phyloP scores from a whole-genome alignment of 768 basidiomycete genomes.

The Pleurotus cornucopiae region DNA sequence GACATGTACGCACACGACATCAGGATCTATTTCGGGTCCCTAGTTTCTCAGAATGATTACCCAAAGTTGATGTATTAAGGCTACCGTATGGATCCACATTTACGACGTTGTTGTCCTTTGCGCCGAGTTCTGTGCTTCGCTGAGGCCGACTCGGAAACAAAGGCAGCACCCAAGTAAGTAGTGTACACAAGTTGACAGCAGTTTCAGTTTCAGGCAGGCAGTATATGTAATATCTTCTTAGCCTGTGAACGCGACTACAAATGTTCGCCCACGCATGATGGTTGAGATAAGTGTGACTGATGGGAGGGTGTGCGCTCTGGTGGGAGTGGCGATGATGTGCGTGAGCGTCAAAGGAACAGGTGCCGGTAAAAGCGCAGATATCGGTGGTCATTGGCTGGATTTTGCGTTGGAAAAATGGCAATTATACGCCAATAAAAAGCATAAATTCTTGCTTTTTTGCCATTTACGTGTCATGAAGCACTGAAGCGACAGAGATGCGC shows the following conservation, averaged over 20 bases:
- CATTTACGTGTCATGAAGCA: not conserved
- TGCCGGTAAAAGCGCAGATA: not conserved
- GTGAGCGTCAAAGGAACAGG: not conserved
- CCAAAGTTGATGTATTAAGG: not conserved
- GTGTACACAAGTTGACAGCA: too few relatives aligned
- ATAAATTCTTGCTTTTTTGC: too few relatives aligned
- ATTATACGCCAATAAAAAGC: too few relatives aligned
- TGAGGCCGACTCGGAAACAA: too few relatives aligned
- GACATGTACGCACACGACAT: constrained; percentile 6
- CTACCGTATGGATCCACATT: constrained; percentile 1
- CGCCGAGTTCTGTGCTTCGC: too few relatives aligned
- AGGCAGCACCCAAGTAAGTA: too few relatives aligned
- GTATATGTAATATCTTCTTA: constrained; percentile 5
- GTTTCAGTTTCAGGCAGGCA: not conserved
- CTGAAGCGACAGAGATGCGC: not conserved
- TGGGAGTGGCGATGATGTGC: constrained; percentile 4
- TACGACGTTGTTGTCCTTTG: not conserved
- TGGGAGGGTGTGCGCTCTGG: constrained; percentile 28
- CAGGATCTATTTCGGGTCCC: constrained; percentile 3
- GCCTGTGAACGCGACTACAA: constrained; percentile 12
- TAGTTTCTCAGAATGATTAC: constrained; percentile 2
- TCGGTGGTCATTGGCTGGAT: too few relatives aligned
- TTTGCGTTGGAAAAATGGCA: too few relatives aligned
- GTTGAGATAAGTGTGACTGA: constrained; percentile 48
- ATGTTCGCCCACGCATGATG: constrained; percentile 10